Conservation (phyloP, 1,284 basidiomycete species). For the Fomitopsis pinicola region DNA sequence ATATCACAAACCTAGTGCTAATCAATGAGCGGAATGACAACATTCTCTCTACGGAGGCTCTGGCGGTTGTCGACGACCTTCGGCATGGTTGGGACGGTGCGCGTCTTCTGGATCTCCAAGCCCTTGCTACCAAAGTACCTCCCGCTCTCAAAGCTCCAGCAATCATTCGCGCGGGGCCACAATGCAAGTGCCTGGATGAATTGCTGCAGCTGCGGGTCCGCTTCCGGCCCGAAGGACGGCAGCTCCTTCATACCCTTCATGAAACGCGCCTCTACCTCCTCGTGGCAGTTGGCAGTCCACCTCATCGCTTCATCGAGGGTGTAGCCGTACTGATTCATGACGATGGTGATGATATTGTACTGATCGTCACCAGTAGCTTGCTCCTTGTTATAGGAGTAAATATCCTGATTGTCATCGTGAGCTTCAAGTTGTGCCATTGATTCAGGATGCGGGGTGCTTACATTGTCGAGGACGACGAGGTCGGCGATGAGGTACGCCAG, state of each 20-base stretch:
- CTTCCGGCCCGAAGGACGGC: too few relatives aligned
- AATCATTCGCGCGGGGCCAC: conserved; percentile 23
- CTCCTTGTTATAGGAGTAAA: conserved; percentile 16
- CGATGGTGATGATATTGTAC: conserved; percentile 27
- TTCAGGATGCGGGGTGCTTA: too few relatives aligned
- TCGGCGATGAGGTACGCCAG: conserved; percentile 15
- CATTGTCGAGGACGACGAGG: not conserved
- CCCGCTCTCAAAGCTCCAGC: conserved; percentile 28
- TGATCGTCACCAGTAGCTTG: conserved; percentile 24
- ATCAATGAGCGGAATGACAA: not conserved
- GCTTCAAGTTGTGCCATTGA: not conserved
- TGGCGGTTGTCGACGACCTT: not conserved
- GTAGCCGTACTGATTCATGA: conserved; percentile 18
- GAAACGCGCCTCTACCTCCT: too few relatives aligned
- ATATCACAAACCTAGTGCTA: too few relatives aligned
- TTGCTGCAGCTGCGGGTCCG: not conserved
- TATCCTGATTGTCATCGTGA: conserved; percentile 14
- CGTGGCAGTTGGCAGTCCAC: not conserved
- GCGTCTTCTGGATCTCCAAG: conserved; percentile 14
- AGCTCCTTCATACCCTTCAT: too few relatives aligned
- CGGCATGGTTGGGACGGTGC: not conserved
- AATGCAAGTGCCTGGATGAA: conserved; percentile 25
- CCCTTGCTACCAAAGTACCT: conserved; percentile 28
- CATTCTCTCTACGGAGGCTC: not conserved
- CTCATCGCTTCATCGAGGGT: conserved; percentile 25